Conservation (phyloP, 2,329 filamentous ascomycete genomes). For the Fusarium oligoseptatum region DNA sequence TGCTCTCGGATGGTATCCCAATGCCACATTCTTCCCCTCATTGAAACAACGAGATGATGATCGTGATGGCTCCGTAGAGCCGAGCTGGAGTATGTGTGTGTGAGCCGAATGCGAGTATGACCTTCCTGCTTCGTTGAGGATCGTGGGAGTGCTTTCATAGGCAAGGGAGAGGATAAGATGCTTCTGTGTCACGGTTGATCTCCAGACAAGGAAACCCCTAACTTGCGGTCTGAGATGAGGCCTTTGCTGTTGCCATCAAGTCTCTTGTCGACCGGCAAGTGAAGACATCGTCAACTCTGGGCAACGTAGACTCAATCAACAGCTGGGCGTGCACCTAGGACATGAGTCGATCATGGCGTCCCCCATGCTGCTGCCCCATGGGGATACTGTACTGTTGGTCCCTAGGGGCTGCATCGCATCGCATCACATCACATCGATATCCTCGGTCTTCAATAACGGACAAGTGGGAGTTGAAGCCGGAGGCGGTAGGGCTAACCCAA, state of each 20-base stretch:
- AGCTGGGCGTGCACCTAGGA: constrained; percentile 2
- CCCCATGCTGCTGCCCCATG: not conserved
- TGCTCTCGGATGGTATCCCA: constrained; percentile 17
- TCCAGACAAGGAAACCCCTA: not conserved
- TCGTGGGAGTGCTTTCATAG: not conserved
- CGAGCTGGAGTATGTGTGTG: constrained; percentile 1
- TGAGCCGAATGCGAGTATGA: not conserved
- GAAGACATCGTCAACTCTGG: constrained; percentile 3
- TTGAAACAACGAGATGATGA: constrained; percentile 13
- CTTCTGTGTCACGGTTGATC: not conserved
- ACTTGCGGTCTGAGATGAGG: not conserved
- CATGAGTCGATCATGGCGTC: constrained; percentile 19
- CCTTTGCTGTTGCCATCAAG: not conserved
- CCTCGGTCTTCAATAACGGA: constrained; percentile 23
- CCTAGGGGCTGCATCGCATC: not conserved
- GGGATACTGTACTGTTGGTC: constrained; percentile 4
- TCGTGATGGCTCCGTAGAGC: constrained; percentile 8
- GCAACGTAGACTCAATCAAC: not conserved
- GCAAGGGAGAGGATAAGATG: not conserved
- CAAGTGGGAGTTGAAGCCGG: constrained; percentile 17
- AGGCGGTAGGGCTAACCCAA: constrained; percentile 11
- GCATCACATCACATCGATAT: not conserved
- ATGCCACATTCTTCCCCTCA: constrained; percentile 1
- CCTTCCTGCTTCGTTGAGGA: not conserved
- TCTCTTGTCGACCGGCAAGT: not conserved